A percentile compares a stretch with the other conserved stretches of the same genome.
Evolutionary conservation across 176 grass and related monocot genomes (phyloP).

Genomic region (Oryza brachyantha): DNA sequence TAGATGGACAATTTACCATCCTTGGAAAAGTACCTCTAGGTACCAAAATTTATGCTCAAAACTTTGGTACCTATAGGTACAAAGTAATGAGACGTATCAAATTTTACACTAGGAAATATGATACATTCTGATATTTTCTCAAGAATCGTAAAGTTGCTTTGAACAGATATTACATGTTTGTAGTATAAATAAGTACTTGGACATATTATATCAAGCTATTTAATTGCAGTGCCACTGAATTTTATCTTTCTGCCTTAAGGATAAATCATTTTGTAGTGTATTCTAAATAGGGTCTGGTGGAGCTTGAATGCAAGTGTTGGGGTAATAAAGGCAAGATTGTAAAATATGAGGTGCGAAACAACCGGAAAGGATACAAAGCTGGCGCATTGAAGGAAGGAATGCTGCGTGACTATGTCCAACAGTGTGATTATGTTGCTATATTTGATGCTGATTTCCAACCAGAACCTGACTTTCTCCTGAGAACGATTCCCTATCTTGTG

Average conservation of each 20-base stretch:
- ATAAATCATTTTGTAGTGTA: conserved; percentile 4
- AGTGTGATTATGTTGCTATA: conserved; percentile 87
- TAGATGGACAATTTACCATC: too few species aligned
- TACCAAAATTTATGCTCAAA: too few species aligned
- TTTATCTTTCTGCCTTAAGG: not conserved
- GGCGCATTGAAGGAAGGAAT: conserved; percentile 93
- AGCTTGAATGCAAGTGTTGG: conserved; percentile 84
- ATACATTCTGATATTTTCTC: too few species aligned
- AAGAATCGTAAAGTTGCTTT: too few species aligned
- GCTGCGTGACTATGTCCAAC: conserved; percentile 57
- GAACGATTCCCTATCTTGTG: conserved; percentile 68
- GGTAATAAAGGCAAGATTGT: conserved; percentile 84
- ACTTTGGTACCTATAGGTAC: too few species aligned
- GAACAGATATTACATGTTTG: not conserved
- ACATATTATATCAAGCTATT: conserved; percentile 11
- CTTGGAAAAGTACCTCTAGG: too few species aligned
- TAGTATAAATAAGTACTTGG: not conserved
- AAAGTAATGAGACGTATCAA: too few species aligned
- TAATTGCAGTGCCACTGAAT: not conserved
- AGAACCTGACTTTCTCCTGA: conserved; percentile 77
- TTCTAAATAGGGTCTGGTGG: conserved; percentile 64
- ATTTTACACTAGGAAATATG: too few species aligned
- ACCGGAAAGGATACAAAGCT: conserved; percentile 89
- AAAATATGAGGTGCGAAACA: conserved; percentile 79
- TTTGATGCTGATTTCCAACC: conserved; percentile 99